Percentiles rank a stretch among this genome's conserved stretches.
Evolutionary conservation across 2,329 filamentous ascomycete genomes (phyloP).

Genomic region (Penicillium brevicompactum): DNA sequence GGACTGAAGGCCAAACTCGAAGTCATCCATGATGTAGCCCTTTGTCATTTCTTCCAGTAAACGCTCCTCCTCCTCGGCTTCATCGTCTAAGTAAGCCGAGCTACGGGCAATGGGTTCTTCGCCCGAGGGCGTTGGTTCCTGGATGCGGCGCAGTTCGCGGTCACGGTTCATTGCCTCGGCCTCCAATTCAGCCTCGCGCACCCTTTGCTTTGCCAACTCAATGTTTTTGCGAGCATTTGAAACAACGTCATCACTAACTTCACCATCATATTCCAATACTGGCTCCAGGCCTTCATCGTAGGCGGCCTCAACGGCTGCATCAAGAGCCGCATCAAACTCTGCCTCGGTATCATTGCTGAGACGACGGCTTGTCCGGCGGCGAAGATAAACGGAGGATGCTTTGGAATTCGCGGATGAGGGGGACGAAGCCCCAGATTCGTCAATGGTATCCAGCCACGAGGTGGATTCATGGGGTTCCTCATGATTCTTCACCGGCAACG

Average conservation of each 20-base stretch:
- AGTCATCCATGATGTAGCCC: constrained; percentile 80
- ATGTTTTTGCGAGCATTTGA: constrained; percentile 64
- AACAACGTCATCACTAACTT: constrained; percentile 37
- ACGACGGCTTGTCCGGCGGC: constrained; percentile 69
- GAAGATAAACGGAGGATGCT: constrained; percentile 69
- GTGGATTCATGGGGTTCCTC: constrained; percentile 76
- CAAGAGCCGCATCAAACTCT: constrained; percentile 90
- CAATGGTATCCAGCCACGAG: constrained; percentile 92
- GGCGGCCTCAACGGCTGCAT: constrained; percentile 93
- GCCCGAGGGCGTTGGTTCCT: constrained; percentile 29
- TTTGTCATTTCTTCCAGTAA: constrained; percentile 85
- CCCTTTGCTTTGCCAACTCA: constrained; percentile 74
- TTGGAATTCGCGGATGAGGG: constrained; percentile 79
- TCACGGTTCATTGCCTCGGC: constrained; percentile 63
- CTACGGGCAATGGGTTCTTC: constrained; percentile 25
- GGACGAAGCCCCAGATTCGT: constrained; percentile 82
- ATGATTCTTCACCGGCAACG: constrained; percentile 25
- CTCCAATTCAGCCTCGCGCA: constrained; percentile 73
- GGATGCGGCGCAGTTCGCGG: constrained; percentile 55
- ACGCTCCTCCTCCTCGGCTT: constrained; percentile 72
- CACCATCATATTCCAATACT: constrained; percentile 41
- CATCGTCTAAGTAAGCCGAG: constrained; percentile 59
- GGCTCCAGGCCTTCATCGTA: constrained; percentile 91
- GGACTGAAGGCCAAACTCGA: constrained; percentile 70
- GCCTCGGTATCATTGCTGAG: constrained; percentile 76